Evolutionary conservation across 257 asterid genomes (phyloP), one percentile per base, ranked within the genome.

Genomic region (Penstemon eatonii): DNA sequence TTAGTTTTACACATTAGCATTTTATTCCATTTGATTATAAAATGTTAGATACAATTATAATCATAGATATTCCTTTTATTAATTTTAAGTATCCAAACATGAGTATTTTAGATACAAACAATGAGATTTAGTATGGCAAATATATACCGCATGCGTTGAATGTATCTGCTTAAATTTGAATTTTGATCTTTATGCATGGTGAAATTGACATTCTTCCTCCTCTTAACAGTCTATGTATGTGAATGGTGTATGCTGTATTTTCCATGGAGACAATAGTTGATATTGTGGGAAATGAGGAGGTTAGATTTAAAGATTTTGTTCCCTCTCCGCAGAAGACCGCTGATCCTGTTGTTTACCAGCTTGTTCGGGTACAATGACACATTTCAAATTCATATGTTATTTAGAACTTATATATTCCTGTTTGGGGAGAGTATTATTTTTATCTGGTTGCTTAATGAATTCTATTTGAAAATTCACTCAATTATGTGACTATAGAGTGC

Each of bases 311-410:
- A 71, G 89, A 76, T 38, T 15, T 66, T 58, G 71, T 50, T 60
- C 33, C 68, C 39, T 59, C 73, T 19, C 66, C 36, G 56, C 79
- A 67, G 43, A 69, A 72, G 72, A 60, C 77, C 60, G 79, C 90
- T 71, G 93, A 81, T 78, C 98, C 95, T 57, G 80, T 91, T 73
- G 87, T 89, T 66, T 91, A 91, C 76, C 85, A 89, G 84, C 98
- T 87, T 69, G 96, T 88, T 74, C 86, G 97, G 97, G 85, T 83
- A 83, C 56, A 25, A 7, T 25, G n/a, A 61, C 65, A 18, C 50
- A n/a, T 40, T 5, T 25, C 58, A 25, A 6, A 12, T 57, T 37
- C 25, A n/a, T 47, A 2, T 10, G 43, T 59, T 59, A 19, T 7
- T 40, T 41, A 40, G 39, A 40, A 8, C 12, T 9, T 10, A 15